Conservation (phyloP, 805 yeast species). For the Myxozyma neotropica region DNA sequence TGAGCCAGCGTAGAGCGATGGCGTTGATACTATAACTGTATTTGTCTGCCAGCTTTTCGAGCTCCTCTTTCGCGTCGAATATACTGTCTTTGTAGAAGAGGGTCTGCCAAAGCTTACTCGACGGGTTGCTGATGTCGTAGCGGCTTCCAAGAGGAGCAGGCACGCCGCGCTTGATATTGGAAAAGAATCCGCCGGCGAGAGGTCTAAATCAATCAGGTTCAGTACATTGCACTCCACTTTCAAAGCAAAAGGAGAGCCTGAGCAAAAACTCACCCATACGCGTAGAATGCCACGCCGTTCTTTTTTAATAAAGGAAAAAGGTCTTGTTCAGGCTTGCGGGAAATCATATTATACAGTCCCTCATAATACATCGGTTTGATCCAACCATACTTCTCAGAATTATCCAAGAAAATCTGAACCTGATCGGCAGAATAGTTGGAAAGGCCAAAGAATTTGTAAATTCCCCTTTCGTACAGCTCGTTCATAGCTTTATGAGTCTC, state of each 20-base stretch:
- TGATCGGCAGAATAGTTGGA: constrained; percentile 37
- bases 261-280: constrained; percentile 18
- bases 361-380: constrained; percentile 6
- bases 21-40: constrained; percentile 4
- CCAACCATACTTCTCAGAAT: constrained; percentile 6
- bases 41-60: constrained; percentile 2
- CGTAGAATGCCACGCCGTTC: constrained; percentile 35
- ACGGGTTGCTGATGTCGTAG: background rate
- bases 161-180: constrained; percentile 8
- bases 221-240: constrained; percentile 21
- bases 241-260: no score
- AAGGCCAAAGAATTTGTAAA: constrained; percentile 36
- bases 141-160: constrained; percentile 3
- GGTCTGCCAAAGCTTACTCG: background rate
- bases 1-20: constrained; percentile 36
- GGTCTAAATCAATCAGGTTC: no score
- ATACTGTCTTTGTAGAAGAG: constrained; percentile 7
- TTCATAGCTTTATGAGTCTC: constrained; percentile 36
- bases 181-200: constrained; percentile 13
- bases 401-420: constrained; percentile 28
- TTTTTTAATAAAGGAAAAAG: constrained; percentile 34
- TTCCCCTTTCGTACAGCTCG: constrained; percentile 35
- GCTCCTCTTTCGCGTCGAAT: constrained; percentile 8
- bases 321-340: constrained; percentile 5
- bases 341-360: constrained; percentile 10